Conservation (phyloP, 805 yeast genomes). For the Pichia manshurica region DNA sequence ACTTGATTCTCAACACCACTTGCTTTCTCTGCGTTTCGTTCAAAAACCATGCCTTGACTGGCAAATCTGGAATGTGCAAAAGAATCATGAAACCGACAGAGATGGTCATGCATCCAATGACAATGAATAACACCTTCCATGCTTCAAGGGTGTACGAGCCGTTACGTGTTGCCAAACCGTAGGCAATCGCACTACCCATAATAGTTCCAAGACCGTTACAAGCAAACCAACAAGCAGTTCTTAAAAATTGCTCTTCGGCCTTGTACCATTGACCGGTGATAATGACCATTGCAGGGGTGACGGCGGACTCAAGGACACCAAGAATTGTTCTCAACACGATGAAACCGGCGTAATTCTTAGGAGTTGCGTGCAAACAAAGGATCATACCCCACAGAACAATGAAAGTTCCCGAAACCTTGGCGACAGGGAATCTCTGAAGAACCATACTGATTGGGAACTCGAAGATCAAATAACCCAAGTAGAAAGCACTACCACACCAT, state of each 20-base stretch:
- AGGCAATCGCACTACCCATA: conserved; percentile 30
- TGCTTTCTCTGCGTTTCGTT: conserved; percentile 34
- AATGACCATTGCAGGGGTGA: conserved; percentile 33
- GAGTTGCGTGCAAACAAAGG: conserved; percentile 42
- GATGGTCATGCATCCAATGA: conserved; percentile 30
- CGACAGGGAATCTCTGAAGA: conserved; percentile 43
- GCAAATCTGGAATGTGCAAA: conserved; percentile 30
- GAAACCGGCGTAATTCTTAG: conserved; percentile 42
- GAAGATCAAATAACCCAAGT: conserved; percentile 44
- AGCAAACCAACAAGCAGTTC: conserved; percentile 29
- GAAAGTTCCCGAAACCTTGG: conserved; percentile 29
- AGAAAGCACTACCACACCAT: conserved; percentile 27
- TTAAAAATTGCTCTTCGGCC: conserved; percentile 29
- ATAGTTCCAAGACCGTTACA: conserved; percentile 29
- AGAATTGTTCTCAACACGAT: conserved; percentile 42
- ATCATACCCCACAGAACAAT: conserved; percentile 42
- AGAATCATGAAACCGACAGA: conserved; percentile 29
- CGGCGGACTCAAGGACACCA: conserved; percentile 38
- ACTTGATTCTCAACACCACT: conserved; percentile 28
- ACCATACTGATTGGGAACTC: conserved; percentile 45
- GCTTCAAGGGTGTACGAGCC: conserved; percentile 20
- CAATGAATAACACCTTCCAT: conserved; percentile 33
- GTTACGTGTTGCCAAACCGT: conserved; percentile 27
- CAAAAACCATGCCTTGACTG: conserved; percentile 31
- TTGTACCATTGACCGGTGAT: conserved; percentile 30